Conservation (phyloP, 2,329 filamentous ascomycete species). For the Colletotrichum sp. region DNA sequence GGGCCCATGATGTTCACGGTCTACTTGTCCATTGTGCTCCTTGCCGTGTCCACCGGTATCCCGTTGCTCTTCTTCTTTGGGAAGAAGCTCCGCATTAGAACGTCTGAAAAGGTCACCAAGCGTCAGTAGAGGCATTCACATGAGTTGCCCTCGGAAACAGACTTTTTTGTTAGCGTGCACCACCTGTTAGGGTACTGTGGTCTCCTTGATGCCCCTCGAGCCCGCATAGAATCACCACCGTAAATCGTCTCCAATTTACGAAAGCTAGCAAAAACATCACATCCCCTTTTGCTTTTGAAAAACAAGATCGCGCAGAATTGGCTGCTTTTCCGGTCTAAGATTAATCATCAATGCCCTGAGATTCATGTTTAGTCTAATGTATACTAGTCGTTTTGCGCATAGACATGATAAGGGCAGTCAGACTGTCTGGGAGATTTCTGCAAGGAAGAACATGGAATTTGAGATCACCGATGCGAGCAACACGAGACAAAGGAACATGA, state of each 20-base stretch:
- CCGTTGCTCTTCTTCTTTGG: background rate
- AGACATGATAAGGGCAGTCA: background rate
- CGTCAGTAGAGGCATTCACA: background rate
- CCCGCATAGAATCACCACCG: background rate
- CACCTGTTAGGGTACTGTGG: background rate
- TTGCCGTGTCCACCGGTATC: background rate
- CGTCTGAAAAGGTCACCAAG: background rate
- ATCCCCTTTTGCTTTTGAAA: background rate
- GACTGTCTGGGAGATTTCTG: background rate
- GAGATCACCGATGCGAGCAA: background rate
- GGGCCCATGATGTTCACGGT: background rate
- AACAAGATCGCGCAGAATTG: background rate
- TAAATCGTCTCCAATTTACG: background rate
- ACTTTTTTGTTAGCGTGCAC: background rate
- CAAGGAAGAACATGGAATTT: background rate
- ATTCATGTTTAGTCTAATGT: background rate
- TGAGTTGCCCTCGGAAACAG: background rate
- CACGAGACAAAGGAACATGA: background rate
- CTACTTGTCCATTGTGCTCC: background rate
- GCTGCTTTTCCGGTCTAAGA: background rate
- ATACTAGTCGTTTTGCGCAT: background rate
- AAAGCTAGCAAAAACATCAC: background rate
- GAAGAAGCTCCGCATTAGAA: background rate
- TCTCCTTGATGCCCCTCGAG: background rate
- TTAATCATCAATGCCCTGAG: background rate